Evolutionary conservation across 805 yeast species (phyloP).

Genomic region (Yamadazyma laniorum): DNA sequence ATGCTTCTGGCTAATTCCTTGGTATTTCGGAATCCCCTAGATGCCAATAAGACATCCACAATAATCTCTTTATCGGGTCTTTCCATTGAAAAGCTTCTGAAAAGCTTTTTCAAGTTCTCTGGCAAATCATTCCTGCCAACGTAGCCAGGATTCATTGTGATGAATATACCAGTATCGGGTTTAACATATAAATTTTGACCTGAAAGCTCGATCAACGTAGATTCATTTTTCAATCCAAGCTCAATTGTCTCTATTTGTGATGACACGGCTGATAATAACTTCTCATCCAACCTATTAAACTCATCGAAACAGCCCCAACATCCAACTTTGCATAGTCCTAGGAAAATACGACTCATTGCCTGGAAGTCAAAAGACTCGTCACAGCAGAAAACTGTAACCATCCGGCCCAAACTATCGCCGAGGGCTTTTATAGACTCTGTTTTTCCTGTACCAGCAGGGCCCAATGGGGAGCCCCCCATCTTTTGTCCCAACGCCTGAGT

Average conservation of each 20-base stretch:
- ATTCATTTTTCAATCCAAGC: constrained; percentile 39
- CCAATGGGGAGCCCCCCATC: constrained; percentile 87
- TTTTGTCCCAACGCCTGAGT: constrained; percentile 69
- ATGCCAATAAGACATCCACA: constrained; percentile 65
- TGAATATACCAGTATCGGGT: constrained; percentile 66
- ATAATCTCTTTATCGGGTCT: constrained; percentile 69
- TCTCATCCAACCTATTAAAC: constrained; percentile 74
- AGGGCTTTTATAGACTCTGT: constrained; percentile 87
- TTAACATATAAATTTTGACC: constrained; percentile 41
- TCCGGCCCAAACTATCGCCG: constrained; percentile 74
- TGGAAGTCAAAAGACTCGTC: constrained; percentile 84
- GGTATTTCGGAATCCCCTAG: constrained; percentile 66
- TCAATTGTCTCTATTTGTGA: constrained; percentile 76
- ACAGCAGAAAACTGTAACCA: constrained; percentile 86
- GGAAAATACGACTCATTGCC: constrained; percentile 70
- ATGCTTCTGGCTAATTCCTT: constrained; percentile 42
- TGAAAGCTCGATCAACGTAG: constrained; percentile 36
- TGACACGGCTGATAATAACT: constrained; percentile 79
- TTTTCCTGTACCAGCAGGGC: constrained; percentile 98
- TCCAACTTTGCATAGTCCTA: constrained; percentile 80
- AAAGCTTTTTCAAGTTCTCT: constrained; percentile 77
- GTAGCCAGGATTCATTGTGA: constrained; percentile 90
- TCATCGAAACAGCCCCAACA: constrained; percentile 98
- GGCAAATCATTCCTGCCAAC: constrained; percentile 82
- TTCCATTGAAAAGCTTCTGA: constrained; percentile 71